These are phyloP conservation scores for Globisporangium barbulae DNA, from an alignment of 352 stramenopile species.

Conservation along the genomic window DNA sequence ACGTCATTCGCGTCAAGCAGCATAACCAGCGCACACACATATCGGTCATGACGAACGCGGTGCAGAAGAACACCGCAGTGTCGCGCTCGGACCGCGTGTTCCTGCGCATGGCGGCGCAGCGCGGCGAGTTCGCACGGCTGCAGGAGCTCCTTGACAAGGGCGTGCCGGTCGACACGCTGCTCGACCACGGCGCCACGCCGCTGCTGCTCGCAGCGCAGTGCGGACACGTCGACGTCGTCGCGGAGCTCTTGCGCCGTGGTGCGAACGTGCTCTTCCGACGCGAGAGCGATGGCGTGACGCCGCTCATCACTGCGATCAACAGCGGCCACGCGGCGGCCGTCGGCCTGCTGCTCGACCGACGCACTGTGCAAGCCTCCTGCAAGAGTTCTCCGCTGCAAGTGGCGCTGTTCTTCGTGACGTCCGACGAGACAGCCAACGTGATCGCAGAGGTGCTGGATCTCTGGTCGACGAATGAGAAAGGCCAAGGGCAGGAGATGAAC, in stretches of 20 bases:
- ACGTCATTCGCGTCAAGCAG: background rate
- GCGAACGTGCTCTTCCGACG: conserved; percentile 10
- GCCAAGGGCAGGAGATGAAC: background rate
- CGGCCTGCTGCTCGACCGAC: conserved; percentile 8
- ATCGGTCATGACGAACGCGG: background rate
- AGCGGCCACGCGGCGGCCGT: background rate
- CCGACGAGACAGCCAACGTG: conserved; percentile 4
- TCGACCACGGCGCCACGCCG: conserved; percentile 7
- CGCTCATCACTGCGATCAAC: conserved; percentile 10
- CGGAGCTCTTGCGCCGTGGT: background rate
- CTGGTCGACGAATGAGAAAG: background rate
- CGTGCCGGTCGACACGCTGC: conserved; percentile 8
- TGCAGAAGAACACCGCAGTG: background rate
- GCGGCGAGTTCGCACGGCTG: conserved; percentile 4
- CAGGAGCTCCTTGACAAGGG: conserved; percentile 5
- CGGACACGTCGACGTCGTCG: background rate
- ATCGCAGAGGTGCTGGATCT: conserved; percentile 4
- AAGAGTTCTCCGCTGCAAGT: background rate
- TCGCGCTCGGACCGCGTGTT: conserved; percentile 4
- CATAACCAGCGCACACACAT: background rate
- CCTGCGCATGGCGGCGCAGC: conserved; percentile 7
- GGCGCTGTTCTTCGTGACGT: conserved; percentile 7
- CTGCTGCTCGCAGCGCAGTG: conserved; percentile 9
- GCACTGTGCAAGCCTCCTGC: background rate
- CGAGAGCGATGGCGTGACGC: conserved; percentile 6